Conservation (phyloP, 495 filamentous ascomycete genomes). For the Aspergillus carlsbadensis region DNA sequence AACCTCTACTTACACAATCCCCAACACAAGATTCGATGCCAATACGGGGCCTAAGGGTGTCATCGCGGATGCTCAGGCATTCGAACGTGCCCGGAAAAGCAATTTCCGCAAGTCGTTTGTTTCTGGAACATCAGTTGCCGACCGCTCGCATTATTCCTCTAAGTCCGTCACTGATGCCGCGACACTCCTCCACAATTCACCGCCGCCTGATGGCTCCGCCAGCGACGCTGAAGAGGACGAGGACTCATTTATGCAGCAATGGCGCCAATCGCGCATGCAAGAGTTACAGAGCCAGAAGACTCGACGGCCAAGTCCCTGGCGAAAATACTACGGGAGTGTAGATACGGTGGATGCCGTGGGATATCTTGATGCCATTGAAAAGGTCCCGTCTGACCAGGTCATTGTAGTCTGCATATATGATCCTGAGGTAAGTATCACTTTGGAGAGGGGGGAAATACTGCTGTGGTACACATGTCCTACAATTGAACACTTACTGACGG, state of each 20-base stretch:
- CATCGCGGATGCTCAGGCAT: conserved; percentile 91
- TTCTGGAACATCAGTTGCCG: conserved; percentile 28
- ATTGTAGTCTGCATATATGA: conserved; percentile 97
- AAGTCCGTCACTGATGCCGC: conserved; percentile 44
- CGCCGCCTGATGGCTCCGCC: conserved; percentile 33
- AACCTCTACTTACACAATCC: conserved; percentile 44
- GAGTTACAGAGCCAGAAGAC: conserved; percentile 67
- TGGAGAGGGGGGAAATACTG: too few relatives aligned
- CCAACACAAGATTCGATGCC: conserved; percentile 67
- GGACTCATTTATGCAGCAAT: conserved; percentile 77
- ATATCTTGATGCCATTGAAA: conserved; percentile 94
- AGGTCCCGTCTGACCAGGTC: conserved; percentile 72
- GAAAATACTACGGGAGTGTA: conserved; percentile 72
- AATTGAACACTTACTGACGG: conserved; percentile 21
- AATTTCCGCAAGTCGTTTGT: conserved; percentile 53
- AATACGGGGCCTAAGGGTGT: conserved; percentile 98
- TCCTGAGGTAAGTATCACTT: conserved; percentile 61
- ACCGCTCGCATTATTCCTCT: conserved; percentile 24
- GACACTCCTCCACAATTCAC: conserved; percentile 43
- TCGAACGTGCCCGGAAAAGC: conserved; percentile 75
- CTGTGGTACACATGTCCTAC: too few relatives aligned
- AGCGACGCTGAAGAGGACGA: conserved; percentile 60
- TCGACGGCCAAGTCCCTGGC: conserved; percentile 61
- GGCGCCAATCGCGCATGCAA: conserved; percentile 74
- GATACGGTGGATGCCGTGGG: conserved; percentile 85